These are phyloP conservation scores for Coemansia sp. DNA, from an alignment of 192 early-diverging fungal genomes.

Conservation along the genomic window DNA sequence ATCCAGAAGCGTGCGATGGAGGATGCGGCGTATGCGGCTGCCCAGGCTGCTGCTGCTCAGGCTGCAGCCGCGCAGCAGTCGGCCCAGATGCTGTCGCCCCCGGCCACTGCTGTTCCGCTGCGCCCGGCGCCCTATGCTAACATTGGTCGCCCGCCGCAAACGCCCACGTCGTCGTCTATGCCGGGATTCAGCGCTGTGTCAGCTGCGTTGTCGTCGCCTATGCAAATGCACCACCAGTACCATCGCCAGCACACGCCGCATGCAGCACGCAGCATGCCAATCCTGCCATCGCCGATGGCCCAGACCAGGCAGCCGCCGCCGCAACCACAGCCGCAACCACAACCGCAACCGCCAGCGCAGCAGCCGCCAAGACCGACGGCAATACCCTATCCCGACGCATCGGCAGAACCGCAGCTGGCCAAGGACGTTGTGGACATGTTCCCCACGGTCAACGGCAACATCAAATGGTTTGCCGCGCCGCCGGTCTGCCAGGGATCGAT, in stretches of 20 bases:
- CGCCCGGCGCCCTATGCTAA: not conserved
- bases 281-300: too few species aligned
- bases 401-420: conserved; percentile 17
- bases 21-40: conserved; percentile 23
- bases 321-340: conserved; percentile 11
- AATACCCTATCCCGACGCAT: conserved; percentile 16
- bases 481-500: conserved; percentile 6
- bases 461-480: conserved; percentile 39
- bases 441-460: conserved; percentile 18
- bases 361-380: not conserved
- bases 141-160: conserved; percentile 10
- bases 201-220: too few species aligned
- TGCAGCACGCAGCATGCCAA: too few species aligned
- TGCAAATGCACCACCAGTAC: not conserved
- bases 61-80: not conserved
- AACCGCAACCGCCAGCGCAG: conserved; percentile 3
- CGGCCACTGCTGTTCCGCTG: not conserved
- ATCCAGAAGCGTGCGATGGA: conserved; percentile 42
- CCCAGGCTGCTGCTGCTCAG: conserved; percentile 8
- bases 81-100: not conserved
- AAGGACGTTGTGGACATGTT: conserved; percentile 29
- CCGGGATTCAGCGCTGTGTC: too few species aligned
- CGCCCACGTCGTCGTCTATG: not conserved
- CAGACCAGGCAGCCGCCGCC: not conserved
- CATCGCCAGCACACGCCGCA: not conserved